Conservation (phyloP, 2,329 filamentous ascomycete genomes). For the Colletotrichum agaves region DNA sequence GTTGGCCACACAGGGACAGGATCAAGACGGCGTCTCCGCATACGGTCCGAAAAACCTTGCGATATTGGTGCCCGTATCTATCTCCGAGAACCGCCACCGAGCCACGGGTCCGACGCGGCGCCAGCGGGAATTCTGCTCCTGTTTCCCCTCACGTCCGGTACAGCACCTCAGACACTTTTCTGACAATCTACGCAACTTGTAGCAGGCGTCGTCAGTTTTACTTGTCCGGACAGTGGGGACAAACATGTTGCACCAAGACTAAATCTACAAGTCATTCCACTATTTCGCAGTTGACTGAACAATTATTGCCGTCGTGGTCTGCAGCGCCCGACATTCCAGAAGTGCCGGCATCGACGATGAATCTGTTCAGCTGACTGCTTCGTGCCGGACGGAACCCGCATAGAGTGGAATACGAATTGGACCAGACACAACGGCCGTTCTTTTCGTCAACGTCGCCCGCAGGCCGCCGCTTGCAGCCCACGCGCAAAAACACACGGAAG, state of each 20-base stretch:
- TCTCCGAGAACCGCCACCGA: constrained; percentile 8
- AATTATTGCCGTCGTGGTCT: neutral
- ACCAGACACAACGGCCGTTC: constrained; percentile 1
- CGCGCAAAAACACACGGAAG: neutral
- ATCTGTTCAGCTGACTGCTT: constrained; percentile 10
- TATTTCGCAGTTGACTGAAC: neutral
- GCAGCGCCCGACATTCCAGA: constrained; percentile 7
- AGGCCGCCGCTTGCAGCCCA: neutral
- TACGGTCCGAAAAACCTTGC: neutral
- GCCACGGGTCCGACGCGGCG: constrained; percentile 34
- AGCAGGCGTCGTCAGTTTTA: neutral
- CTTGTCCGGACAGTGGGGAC: neutral
- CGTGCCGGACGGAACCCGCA: neutral
- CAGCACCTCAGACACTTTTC: neutral
- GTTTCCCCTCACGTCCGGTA: neutral
- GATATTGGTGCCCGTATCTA: neutral
- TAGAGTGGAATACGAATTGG: constrained; percentile 6
- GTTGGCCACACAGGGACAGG: neutral
- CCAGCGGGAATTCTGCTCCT: neutral
- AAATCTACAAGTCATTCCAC: neutral
- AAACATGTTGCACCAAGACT: neutral
- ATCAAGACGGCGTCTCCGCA: neutral
- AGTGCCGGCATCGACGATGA: neutral
- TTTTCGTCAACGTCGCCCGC: neutral
- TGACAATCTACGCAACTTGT: neutral